Conservation (phyloP, 495 filamentous ascomycete genomes). For the Cairneyella variabilis region DNA sequence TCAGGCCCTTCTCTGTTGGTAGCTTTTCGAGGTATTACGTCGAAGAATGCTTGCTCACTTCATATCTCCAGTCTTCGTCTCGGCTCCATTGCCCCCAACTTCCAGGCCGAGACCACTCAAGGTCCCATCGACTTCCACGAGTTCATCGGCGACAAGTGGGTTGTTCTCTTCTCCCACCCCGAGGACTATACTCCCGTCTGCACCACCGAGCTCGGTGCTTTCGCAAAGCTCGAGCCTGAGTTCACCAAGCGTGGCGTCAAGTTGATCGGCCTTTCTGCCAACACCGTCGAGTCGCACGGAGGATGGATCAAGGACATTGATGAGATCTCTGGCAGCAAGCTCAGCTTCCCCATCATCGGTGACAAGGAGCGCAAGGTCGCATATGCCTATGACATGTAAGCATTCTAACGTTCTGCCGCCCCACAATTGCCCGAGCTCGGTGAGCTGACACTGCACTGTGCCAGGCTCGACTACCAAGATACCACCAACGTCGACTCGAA, state of each 20-base stretch:
- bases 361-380: constrained; percentile 95
- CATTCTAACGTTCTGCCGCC: constrained; percentile 7
- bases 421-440: background rate
- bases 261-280: constrained; percentile 90
- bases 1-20: background rate
- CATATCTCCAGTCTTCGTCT: constrained; percentile 65
- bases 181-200: constrained; percentile 94
- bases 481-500: constrained; percentile 87
- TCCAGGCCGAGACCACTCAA: constrained; percentile 85
- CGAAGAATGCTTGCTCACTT: constrained; percentile 20
- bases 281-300: constrained; percentile 61
- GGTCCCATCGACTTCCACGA: constrained; percentile 96
- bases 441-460: constrained; percentile 6
- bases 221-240: constrained; percentile 94
- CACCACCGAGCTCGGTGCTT: constrained; percentile 98
- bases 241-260: constrained; percentile 92
- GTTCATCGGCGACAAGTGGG: constrained; percentile 92
- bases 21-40: background rate
- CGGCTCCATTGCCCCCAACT: constrained; percentile 86
- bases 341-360: constrained; percentile 94
- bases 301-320: constrained; percentile 96
- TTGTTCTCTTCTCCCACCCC: constrained; percentile 95
- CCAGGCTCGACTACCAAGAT: constrained; percentile 74
- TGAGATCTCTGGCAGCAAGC: constrained; percentile 76
- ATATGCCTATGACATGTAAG: constrained; percentile 90